Percentiles rank a stretch among this genome's conserved stretches.
phyloP scores from a whole-genome alignment of 1,284 basidiomycete species.

The Leccinum subspadiceum region DNA sequence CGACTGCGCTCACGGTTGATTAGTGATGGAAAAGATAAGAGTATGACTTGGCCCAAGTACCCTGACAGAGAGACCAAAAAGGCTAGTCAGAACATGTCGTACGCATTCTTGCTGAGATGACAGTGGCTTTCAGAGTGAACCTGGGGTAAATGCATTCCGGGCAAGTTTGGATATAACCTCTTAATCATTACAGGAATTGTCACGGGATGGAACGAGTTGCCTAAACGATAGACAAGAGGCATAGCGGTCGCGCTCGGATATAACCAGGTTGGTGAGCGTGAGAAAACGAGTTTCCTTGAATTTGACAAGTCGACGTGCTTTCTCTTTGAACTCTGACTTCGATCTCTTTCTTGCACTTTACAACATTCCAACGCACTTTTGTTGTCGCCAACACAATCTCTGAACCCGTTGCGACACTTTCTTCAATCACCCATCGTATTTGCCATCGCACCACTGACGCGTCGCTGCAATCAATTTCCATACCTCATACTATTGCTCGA shows the following conservation, averaged over 20 bases:
- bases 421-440: conserved; percentile 12
- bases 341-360: conserved; percentile 21
- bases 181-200: too few relatives aligned
- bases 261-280: conserved; percentile 17
- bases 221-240: too few relatives aligned
- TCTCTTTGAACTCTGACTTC: conserved; percentile 32
- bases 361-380: conserved; percentile 11
- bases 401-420: conserved; percentile 13
- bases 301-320: conserved; percentile 21
- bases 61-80: not conserved
- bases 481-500: conserved; percentile 15
- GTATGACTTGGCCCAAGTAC: not conserved
- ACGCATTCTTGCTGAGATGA: too few relatives aligned
- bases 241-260: too few relatives aligned
- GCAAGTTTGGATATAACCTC: too few relatives aligned
- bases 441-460: conserved; percentile 18
- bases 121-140: too few relatives aligned
- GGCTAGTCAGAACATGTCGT: not conserved
- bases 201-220: too few relatives aligned
- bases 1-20: not conserved
- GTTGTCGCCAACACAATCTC: conserved; percentile 11
- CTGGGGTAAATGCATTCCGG: too few relatives aligned
- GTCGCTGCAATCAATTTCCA: conserved; percentile 23
- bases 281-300: conserved; percentile 26
- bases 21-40: not conserved